A percentile compares a stretch with the other conserved stretches of the same genome.
Evolutionary conservation across 257 asterid species (phyloP).

Genomic region (Hygrophila difformis): DNA sequence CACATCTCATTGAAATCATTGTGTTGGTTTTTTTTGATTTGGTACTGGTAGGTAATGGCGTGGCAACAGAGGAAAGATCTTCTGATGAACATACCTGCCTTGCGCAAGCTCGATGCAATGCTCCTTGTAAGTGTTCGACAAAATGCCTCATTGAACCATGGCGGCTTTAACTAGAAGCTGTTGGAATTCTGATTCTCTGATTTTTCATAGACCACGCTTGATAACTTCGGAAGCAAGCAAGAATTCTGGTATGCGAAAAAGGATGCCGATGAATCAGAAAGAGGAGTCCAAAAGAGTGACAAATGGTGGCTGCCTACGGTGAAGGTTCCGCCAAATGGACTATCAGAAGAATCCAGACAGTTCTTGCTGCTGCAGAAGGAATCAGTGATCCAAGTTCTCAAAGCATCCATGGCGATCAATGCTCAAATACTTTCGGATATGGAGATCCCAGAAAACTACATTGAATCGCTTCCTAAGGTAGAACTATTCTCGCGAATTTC

Average conservation of each 20-base stretch:
- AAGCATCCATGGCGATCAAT: slow-evolving; percentile 86
- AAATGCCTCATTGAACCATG: background rate
- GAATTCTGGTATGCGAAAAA: slow-evolving; percentile 64
- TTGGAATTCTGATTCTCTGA: too few species aligned
- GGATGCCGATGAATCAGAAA: slow-evolving; percentile 66
- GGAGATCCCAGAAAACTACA: slow-evolving; percentile 85
- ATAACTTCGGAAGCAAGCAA: slow-evolving; percentile 44
- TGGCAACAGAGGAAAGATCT: slow-evolving; percentile 56
- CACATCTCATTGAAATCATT: background rate
- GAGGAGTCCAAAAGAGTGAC: slow-evolving; percentile 48
- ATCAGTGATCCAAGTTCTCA: slow-evolving; percentile 65
- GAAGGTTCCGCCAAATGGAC: slow-evolving; percentile 66
- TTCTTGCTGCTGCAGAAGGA: slow-evolving; percentile 64
- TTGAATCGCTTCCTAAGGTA: slow-evolving; percentile 76
- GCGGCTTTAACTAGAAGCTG: background rate
- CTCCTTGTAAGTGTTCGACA: slow-evolving; percentile 33
- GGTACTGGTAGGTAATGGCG: slow-evolving; percentile 27
- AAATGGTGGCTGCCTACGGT: slow-evolving; percentile 92
- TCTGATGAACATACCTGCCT: slow-evolving; percentile 45
- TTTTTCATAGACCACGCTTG: slow-evolving; percentile 18
- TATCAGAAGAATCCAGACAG: slow-evolving; percentile 50
- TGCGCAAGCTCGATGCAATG: slow-evolving; percentile 56
- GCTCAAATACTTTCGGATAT: slow-evolving; percentile 77
- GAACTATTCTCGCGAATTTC: background rate
- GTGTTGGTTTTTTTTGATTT: slow-evolving; percentile 23